Evolutionary conservation across 1,284 basidiomycete species (phyloP).

Genomic region (Microbotryomycetes sp.): DNA sequence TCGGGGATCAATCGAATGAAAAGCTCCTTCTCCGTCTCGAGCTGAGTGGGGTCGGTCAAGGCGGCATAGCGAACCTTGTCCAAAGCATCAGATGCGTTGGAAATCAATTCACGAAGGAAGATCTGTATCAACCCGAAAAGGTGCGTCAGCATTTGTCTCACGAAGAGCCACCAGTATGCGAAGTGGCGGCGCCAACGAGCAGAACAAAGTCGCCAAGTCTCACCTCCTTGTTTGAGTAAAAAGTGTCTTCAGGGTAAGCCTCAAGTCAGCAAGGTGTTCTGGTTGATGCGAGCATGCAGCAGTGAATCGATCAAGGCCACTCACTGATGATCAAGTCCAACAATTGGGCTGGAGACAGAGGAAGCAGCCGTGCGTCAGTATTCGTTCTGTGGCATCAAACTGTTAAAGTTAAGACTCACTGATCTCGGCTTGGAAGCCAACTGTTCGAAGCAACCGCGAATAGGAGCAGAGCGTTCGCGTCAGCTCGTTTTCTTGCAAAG

Average conservation of each 20-base stretch:
- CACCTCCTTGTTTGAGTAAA: slow-evolving; percentile 92
- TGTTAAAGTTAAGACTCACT: slow-evolving; percentile 51
- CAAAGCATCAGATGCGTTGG: slow-evolving; percentile 76
- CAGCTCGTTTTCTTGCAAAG: background rate
- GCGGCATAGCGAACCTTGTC: slow-evolving; percentile 95
- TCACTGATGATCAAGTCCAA: slow-evolving; percentile 82
- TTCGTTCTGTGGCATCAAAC: slow-evolving; percentile 46
- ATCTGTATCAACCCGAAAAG: slow-evolving; percentile 49
- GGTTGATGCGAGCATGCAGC: slow-evolving; percentile 3
- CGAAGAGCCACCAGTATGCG: background rate
- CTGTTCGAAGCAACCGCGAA: slow-evolving; percentile 10
- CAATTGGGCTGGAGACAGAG: slow-evolving; percentile 27
- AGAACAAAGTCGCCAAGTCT: background rate
- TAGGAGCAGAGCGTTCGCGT: background rate
- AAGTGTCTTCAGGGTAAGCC: slow-evolving; percentile 54
- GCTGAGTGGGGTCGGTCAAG: slow-evolving; percentile 78
- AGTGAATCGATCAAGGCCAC: slow-evolving; percentile 38
- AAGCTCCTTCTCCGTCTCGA: slow-evolving; percentile 74
- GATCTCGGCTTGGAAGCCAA: slow-evolving; percentile 88
- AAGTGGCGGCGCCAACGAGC: background rate
- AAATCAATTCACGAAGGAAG: slow-evolving; percentile 92
- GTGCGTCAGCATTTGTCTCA: background rate
- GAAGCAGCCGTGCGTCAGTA: background rate
- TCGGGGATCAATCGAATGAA: slow-evolving; percentile 87
- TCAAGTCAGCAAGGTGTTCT: slow-evolving; percentile 3